Base-by-base conservation (phyloP, 306 rosid species). In the Dalbergia oliveri region DNA sequence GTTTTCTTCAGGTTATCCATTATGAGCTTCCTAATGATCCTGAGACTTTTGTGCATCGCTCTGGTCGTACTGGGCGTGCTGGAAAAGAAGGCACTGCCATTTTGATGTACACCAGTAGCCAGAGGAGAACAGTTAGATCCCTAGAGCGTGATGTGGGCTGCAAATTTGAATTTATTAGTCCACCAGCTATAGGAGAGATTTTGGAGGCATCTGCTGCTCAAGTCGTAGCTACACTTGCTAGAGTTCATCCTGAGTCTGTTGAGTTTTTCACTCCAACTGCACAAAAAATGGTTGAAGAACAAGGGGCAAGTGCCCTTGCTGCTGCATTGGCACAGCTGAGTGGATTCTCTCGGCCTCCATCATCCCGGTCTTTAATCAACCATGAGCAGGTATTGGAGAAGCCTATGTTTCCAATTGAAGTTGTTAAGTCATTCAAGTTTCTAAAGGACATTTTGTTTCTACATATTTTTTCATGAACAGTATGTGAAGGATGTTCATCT, bases 1-100 rank as follows among this genome's bases (percentile, higher is more conserved):
- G 5, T 49, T 83, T 65, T 84, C 81, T 80, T 75, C 88, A 92
- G 99, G 11, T 92, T 83, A 94, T 94, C 73, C 99, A 94, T 88
- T 94, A 92, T 78, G 99, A 94, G 69, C 97, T 94, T 86, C 99
- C 99, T 73, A 93, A 93, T 81, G 97, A 93, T 85, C 91, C 97
- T 16, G 99, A 94, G 88, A 94, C 97, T 66, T 93, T 94, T 85
- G 99, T 92, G 35, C 99, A 93, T 73, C 99, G 98, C 75, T 94
- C 98, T 81, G 98, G 98, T 61, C 98, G 98, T 51, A 94, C 98
- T 49, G 98, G 97, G 63, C 98, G 98, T 49, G 98, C 98, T 19
- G 98, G 98, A 80, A 94, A 94, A 85, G 82, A 79, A 77, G 99
- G 99, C 79, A 78, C 88, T 68, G 94, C 95, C 31, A 66, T 94